A percentile compares a stretch with the other conserved stretches of the same genome.
Conservation (phyloP, 805 yeast species). For the Ogataea haglerorum region DNA sequence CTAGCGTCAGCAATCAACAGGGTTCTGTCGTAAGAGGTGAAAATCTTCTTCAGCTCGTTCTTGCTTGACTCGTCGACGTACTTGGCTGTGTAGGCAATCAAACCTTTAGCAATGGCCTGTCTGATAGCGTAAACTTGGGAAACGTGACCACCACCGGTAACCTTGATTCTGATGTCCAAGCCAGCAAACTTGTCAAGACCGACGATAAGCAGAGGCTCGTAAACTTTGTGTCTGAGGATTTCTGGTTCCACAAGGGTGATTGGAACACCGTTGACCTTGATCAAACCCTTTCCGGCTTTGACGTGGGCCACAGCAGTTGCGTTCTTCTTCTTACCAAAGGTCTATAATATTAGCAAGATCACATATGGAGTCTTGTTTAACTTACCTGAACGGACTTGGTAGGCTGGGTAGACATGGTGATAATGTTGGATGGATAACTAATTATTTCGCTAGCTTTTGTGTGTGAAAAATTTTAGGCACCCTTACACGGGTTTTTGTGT, state of each 20-base stretch:
- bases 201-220: slow-evolving; percentile 97
- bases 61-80: slow-evolving; percentile 99
- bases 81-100: slow-evolving; percentile 99
- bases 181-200: slow-evolving; percentile 98
- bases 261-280: slow-evolving; percentile 99
- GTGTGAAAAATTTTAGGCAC: slow-evolving; percentile 13
- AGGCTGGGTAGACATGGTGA: slow-evolving; percentile 50
- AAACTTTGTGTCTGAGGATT: slow-evolving; percentile 98
- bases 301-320: slow-evolving; percentile 99
- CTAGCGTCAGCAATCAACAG: slow-evolving; percentile 98
- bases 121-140: slow-evolving; percentile 99
- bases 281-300: slow-evolving; percentile 98
- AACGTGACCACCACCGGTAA: slow-evolving; percentile 99
- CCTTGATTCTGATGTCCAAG: slow-evolving; percentile 98
- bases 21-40: slow-evolving; percentile 98
- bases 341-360: slow-evolving; percentile 46
- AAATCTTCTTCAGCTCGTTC: slow-evolving; percentile 98
- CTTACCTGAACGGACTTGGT: slow-evolving; percentile 83
- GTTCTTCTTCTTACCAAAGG: slow-evolving; percentile 99
- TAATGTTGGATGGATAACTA: slow-evolving; percentile 11
- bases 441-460: slow-evolving; percentile 6
- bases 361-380: slow-evolving; percentile 20
- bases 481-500: slow-evolving; percentile 10
- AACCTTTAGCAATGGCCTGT: slow-evolving; percentile 99
- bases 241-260: slow-evolving; percentile 99